phyloP scores from a whole-genome alignment of 2,329 filamentous ascomycete genomes.

The Orbilia quercus region DNA sequence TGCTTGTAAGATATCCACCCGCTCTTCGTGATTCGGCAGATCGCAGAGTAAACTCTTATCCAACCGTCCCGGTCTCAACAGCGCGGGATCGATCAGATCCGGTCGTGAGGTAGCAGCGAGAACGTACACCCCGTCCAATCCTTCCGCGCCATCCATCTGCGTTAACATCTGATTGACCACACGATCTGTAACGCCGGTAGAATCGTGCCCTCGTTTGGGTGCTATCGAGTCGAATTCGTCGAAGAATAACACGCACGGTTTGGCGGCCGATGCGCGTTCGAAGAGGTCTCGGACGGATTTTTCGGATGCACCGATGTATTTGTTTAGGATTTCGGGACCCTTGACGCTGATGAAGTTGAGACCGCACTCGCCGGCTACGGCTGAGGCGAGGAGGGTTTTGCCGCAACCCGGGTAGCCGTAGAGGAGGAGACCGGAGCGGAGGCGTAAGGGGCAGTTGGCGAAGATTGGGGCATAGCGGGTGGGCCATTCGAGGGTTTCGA shows the following conservation, averaged over 20 bases:
- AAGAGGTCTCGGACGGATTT: constrained; percentile 96
- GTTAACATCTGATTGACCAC: constrained; percentile 98
- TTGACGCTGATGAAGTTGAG: constrained; percentile 99
- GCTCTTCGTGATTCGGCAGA: constrained; percentile 81
- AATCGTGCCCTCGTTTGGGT: constrained; percentile 95
- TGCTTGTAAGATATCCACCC: constrained; percentile 86
- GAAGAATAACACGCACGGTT: constrained; percentile 95
- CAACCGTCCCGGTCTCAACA: constrained; percentile 88
- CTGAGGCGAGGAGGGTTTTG: constrained; percentile 93
- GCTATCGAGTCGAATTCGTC: constrained; percentile 99
- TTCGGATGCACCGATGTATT: constrained; percentile 97
- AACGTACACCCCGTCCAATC: constrained; percentile 92
- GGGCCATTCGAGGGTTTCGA: constrained; percentile 95
- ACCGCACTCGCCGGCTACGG: constrained; percentile 96
- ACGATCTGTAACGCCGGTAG: constrained; percentile 96
- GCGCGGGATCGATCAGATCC: constrained; percentile 92
- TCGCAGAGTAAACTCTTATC: constrained; percentile 95
- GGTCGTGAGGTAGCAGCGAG: constrained; percentile 92
- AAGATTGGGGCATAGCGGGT: constrained; percentile 99
- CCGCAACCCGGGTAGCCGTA: constrained; percentile 97
- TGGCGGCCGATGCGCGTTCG: constrained; percentile 87
- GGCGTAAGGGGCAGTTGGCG: constrained; percentile 90
- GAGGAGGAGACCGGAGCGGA: constrained; percentile 89
- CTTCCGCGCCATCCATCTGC: constrained; percentile 98
- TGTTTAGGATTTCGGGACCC: constrained; percentile 97